Base-by-base conservation (phyloP, 331 rosid genomes). In the Spiraea crenata region DNA sequence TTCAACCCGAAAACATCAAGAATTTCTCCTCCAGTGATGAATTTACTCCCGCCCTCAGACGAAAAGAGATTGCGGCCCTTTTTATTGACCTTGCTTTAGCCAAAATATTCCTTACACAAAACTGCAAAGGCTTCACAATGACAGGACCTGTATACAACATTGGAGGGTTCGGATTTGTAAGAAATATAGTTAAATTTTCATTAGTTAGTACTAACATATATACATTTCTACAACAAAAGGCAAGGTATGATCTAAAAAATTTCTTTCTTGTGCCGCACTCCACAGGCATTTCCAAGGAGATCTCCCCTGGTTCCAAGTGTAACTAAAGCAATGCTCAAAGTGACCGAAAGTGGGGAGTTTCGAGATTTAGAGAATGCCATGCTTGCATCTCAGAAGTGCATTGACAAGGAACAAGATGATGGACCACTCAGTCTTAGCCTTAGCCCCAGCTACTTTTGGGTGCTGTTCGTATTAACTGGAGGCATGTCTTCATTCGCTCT, bases 111-210 rank as follows among this genome's bases (percentile, higher is more conserved):
- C 70, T 79, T 34, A 74, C 85, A 42, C 57, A 68, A 57, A 61
- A 74, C 57, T 77, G 87, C 62, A 47, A 72, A 38, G 82, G 45
- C 47, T 77, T 86, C 66, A 59, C 52, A 61, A 74, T 51, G 48
- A 69, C 81, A 4, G 89, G 86, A 14, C 83, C 86, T 3, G 16
- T 65, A 17, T 69, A 76, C 63, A 77, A 71, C 70, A 41, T 82
- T 70, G 87, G 85, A 75, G 91, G 87, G 37, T 77, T 74, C n/a
- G 85, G 74, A 75, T 86, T 77, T 70, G 84, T 81, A 77, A 64
- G 84, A 75, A 76, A 55, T 63, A 6, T 5, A 59, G 6, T 9
- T 59, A 25, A 25, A 25, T 25, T 25, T 25, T 25, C 31, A 25
- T 40, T 60, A 13, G 15, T 16, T 3, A 13, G 63, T 10, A 42